Evolutionary conservation across 2,329 filamentous ascomycete genomes (phyloP), one percentile per base, ranked within the genome.

Genomic region (Pyrenochaeta sp.): DNA sequence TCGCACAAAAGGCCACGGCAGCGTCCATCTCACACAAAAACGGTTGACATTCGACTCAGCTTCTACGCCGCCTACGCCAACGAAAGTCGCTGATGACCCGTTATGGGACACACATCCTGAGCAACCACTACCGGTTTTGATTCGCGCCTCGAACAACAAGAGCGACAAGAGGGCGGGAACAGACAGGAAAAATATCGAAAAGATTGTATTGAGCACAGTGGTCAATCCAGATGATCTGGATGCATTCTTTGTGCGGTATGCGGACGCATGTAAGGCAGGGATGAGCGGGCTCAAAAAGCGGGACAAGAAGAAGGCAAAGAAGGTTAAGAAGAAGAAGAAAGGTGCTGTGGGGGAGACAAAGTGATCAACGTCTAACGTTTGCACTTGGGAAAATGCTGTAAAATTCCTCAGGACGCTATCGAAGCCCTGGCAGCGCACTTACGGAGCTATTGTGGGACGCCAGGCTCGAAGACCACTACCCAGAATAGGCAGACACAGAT

Each of bases 211-310:
- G 21, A 91, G 91, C 2, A 98, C 95, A 0, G 77, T 97, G 0
- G 92, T 98, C 0, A 83, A 89, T 49, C 86, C 90, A 0, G 85
- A 88, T 52, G 86, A 89, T 4, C 75, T 98, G 10, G 92, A 96
- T 48, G 80, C 75, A 0, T 99, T 99, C 72, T 99, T 92, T 75
- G 79, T 81, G 27, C 83, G 86, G 45, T 99, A 98, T 79, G 93
- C 92, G 18, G 95, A 98, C 64, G 83, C 92, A 2, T 97, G 93
- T 78, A 97, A 96, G 80, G 81, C 83, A 0, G 92, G 92, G 5
- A 97, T 98, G 92, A 83, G 85, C 43, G 88, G 89, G 7, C 74
- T 99, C 78, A 98, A 97, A 85, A 97, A 96, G 73, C 85, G 95
- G 64, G 94, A 98, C 78, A 85, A 92, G 71, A 96, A 90, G 77